A percentile compares a stretch with the other conserved stretches of the same genome.
phyloP scores from a whole-genome alignment of 306 rosid genomes.

The Pterocarpus macrocarpus region DNA sequence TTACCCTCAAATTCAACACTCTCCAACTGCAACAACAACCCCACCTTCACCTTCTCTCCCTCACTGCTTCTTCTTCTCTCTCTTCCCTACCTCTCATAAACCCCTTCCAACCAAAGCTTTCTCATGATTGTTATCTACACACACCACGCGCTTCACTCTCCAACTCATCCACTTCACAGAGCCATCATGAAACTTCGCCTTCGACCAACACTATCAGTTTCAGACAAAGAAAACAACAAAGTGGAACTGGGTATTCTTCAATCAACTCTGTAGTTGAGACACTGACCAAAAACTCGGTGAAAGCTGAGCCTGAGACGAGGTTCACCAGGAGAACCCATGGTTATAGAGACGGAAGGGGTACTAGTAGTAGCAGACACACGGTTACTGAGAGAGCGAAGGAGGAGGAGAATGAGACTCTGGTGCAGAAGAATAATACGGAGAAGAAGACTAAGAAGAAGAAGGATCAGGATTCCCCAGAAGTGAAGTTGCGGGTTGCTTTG shows the following conservation, averaged over 20 bases:
- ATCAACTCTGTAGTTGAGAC: conserved; percentile 43
- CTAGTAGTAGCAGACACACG: conserved; percentile 4
- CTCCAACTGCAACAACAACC: conserved; percentile 49
- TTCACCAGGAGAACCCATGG: conserved; percentile 42
- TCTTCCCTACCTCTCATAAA: background rate
- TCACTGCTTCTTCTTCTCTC: conserved; percentile 42
- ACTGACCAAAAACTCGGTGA: conserved; percentile 43
- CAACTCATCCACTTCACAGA: conserved; percentile 22
- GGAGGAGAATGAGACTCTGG: conserved; percentile 39
- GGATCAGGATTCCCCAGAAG: conserved; percentile 53
- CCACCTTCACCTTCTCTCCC: conserved; percentile 35
- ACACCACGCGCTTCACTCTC: conserved; percentile 16
- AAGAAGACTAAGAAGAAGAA: conserved; percentile 54
- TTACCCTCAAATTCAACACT: conserved; percentile 55
- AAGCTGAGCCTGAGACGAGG: conserved; percentile 41
- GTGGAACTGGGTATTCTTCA: conserved; percentile 47
- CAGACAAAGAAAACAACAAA: conserved; percentile 41
- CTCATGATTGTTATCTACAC: conserved; percentile 39
- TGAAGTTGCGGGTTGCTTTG: conserved; percentile 59
- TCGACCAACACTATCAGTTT: conserved; percentile 41
- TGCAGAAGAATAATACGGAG: conserved; percentile 41
- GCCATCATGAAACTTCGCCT: background rate
- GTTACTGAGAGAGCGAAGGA: conserved; percentile 43
- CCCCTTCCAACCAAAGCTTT: conserved; percentile 32
- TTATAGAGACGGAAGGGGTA: conserved; percentile 39